Conservation (phyloP, 345 rosid genomes). For the Draba incana region DNA sequence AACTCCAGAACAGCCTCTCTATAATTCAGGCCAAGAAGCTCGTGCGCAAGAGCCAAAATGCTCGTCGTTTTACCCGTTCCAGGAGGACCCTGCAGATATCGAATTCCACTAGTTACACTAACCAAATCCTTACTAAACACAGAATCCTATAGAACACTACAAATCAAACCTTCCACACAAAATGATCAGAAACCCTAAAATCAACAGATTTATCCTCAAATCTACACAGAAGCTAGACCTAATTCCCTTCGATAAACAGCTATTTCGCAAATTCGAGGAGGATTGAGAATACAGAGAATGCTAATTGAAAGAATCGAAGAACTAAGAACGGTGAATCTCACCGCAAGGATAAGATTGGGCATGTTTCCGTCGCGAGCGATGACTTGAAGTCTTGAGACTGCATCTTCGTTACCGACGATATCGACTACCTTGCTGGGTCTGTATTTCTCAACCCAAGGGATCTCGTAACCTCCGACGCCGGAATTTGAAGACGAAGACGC, state of each 20-base stretch:
- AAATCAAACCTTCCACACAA: background rate
- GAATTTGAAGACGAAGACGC: slow-evolving; percentile 60
- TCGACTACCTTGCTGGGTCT: slow-evolving; percentile 74
- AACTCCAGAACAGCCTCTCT: slow-evolving; percentile 90
- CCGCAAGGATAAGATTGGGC: slow-evolving; percentile 90
- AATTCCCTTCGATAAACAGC: background rate
- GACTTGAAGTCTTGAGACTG: slow-evolving; percentile 90
- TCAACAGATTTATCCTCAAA: background rate
- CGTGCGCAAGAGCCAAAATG: slow-evolving; percentile 95
- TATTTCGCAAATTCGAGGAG: background rate
- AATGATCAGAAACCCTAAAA: slow-evolving; percentile 8
- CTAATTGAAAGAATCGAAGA: background rate
- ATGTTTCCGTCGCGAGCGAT: slow-evolving; percentile 96
- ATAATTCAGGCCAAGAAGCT: slow-evolving; percentile 80
- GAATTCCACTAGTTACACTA: background rate
- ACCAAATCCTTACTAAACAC: slow-evolving; percentile 6
- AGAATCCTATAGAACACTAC: background rate
- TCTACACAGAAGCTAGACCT: slow-evolving; percentile 14
- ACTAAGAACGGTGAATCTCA: slow-evolving; percentile 29
- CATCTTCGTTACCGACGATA: slow-evolving; percentile 91
- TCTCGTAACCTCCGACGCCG: slow-evolving; percentile 53
- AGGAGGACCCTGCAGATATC: slow-evolving; percentile 78
- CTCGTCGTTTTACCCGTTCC: slow-evolving; percentile 98
- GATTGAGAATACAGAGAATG: background rate
- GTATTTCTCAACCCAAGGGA: slow-evolving; percentile 99